These are phyloP conservation scores for Fraxinus greggii DNA, from an alignment of 305 asterid genomes.

Conservation along the genomic window DNA sequence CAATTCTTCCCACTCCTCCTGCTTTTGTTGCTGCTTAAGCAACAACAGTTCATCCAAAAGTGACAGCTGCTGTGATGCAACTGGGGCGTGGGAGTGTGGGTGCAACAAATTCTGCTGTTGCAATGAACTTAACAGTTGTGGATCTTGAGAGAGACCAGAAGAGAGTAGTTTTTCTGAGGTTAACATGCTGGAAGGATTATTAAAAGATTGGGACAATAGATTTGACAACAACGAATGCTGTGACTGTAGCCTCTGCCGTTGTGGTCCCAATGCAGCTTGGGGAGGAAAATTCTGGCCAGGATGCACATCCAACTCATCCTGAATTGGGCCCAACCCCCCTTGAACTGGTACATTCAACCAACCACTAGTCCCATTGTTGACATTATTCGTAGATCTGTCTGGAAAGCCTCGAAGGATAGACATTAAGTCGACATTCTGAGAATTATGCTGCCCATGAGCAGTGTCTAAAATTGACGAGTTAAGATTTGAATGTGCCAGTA, in stretches of 20 bases:
- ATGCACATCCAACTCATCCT: slow-evolving; percentile 55
- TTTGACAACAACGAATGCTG: slow-evolving; percentile 46
- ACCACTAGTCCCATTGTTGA: slow-evolving; percentile 43
- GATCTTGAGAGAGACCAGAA: slow-evolving; percentile 63
- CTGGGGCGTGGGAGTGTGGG: slow-evolving; percentile 55
- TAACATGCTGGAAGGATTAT: slow-evolving; percentile 44
- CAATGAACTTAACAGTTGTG: slow-evolving; percentile 54
- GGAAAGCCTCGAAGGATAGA: slow-evolving; percentile 55
- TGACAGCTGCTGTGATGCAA: slow-evolving; percentile 58
- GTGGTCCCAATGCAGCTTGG: slow-evolving; percentile 56
- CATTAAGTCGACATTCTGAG: slow-evolving; percentile 59
- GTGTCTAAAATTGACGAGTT: slow-evolving; percentile 42
- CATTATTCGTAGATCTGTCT: slow-evolving; percentile 43
- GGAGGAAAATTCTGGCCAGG: slow-evolving; percentile 49
- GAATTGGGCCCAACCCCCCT: slow-evolving; percentile 49
- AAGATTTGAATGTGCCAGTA: slow-evolving; percentile 41
- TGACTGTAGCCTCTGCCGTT: slow-evolving; percentile 53
- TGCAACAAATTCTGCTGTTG: slow-evolving; percentile 70
- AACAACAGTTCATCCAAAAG: slow-evolving; percentile 56
- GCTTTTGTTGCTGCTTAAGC: slow-evolving; percentile 63
- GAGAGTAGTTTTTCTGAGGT: slow-evolving; percentile 49
- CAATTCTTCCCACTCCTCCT: slow-evolving; percentile 58
- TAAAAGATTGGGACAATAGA: slow-evolving; percentile 43
- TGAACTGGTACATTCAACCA: slow-evolving; percentile 64
- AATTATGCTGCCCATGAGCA: slow-evolving; percentile 40